Base-by-base conservation (phyloP, 2,329 filamentous ascomycete genomes). In the Fusarium albosuccineum region DNA sequence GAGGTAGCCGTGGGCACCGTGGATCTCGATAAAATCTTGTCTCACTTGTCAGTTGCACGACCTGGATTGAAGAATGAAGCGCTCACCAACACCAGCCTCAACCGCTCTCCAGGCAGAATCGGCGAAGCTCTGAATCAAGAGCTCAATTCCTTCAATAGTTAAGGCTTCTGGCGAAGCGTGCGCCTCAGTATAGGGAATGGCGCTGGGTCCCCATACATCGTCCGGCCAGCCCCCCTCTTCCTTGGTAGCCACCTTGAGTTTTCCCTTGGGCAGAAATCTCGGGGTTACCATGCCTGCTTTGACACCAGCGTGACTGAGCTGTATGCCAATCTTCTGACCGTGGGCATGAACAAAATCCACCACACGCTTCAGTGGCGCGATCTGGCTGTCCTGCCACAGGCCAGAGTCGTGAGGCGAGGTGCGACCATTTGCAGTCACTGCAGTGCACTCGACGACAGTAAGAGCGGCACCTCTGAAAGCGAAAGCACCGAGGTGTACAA, bases 321-420 rank as follows among this genome's bases (percentile, higher is more conserved):
- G 93, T 64, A 97, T 90, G 53, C 87, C 92, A 56, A 92, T 88
- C 68, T 91, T 88, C 74, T 92, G 89, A 73, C 85, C 85, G 79
- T 97, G 93, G 14, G 85, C 87, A 80, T 96, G 93, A 3, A 91
- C 87, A 65, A 93, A 95, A 62, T 96, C 92, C 29, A 89, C 87
- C 39, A 94, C 85, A 57, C 86, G 85, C 73, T 84, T 86, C 57
- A 96, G 80, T 0, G 89, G 88, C 66, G 86, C 89, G 61, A 94
- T 90, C 76, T 97, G 94, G 30, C 85, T 88, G 77, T 97, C 94
- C 66, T 91, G 84, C 94, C 93, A 97, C 11, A 97, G 79, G 1
- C 94, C 93, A 14, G 82, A 79, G 75, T 94, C 92, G 75, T 94
- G 85, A 2, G 92, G 92, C 0, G 92, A 91, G 81, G 97, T 97